These are phyloP conservation scores for Talaromyces islandicus DNA, from an alignment of 2,329 filamentous ascomycete species.

Conservation along the genomic window DNA sequence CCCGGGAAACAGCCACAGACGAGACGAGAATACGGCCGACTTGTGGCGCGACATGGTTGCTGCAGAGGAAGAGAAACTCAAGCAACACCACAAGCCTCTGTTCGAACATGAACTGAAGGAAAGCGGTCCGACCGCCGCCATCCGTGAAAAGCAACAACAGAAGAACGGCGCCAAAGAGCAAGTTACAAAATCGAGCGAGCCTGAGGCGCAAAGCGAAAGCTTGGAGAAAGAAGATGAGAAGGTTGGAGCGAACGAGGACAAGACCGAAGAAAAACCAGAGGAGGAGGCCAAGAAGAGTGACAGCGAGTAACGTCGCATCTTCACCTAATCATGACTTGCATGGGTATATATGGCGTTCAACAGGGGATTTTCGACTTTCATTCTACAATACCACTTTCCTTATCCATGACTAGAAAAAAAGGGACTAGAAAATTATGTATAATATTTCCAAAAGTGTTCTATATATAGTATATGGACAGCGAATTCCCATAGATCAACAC, in stretches of 20 bases:
- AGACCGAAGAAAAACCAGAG: constrained; percentile 7
- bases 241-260: not conserved
- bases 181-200: not conserved
- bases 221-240: constrained; percentile 16
- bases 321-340: not conserved
- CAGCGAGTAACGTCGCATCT: constrained; percentile 1
- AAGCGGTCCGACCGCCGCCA: not conserved
- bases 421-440: not conserved
- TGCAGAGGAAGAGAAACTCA: constrained; percentile 41
- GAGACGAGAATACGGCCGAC: constrained; percentile 74
- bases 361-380: not conserved
- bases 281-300: constrained; percentile 21
- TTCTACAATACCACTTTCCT: not conserved
- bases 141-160: constrained; percentile 10
- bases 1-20: constrained; percentile 79
- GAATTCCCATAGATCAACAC: not conserved
- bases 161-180: constrained; percentile 10
- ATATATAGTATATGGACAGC: not conserved
- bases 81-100: constrained; percentile 33
- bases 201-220: constrained; percentile 1
- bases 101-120: constrained; percentile 22
- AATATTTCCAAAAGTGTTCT: not conserved
- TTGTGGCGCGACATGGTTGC: constrained; percentile 67
- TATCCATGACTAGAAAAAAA: not conserved
- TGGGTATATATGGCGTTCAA: not conserved